phyloP scores from a whole-genome alignment of 164 flowering plant species.

The Nymphaea colorata region DNA sequence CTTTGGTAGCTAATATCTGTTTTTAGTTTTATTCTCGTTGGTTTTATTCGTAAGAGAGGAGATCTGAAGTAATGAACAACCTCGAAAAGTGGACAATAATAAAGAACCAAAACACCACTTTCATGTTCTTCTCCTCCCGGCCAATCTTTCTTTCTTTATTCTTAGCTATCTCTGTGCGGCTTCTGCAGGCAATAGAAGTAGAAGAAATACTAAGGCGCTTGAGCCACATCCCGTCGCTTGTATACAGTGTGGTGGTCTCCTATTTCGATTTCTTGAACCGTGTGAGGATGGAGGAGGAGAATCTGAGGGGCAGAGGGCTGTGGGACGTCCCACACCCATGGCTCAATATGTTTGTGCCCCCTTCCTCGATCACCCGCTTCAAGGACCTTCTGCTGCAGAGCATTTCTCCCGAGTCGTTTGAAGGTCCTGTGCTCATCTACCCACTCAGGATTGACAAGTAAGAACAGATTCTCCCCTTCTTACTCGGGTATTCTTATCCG shows the following conservation, averaged over 20 bases:
- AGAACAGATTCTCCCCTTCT: slow-evolving; percentile 2
- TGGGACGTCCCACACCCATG: slow-evolving; percentile 47
- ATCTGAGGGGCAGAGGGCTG: slow-evolving; percentile 17
- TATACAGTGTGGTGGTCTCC: slow-evolving; percentile 17
- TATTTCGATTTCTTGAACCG: slow-evolving; percentile 31
- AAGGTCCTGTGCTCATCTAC: slow-evolving; percentile 25
- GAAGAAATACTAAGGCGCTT: slow-evolving; percentile 16
- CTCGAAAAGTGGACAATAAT: no score
- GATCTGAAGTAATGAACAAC: no score
- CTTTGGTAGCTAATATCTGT: no score
- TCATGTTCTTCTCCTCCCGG: no score
- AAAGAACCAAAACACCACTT: no score
- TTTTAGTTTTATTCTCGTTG: no score
- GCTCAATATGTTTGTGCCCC: slow-evolving; percentile 35
- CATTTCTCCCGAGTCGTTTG: slow-evolving; percentile 18
- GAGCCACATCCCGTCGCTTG: slow-evolving; percentile 13
- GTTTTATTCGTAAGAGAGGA: no score
- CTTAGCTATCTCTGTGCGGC: no score
- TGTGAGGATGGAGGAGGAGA: slow-evolving; percentile 22
- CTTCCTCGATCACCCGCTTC: slow-evolving; percentile 18
- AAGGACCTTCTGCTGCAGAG: slow-evolving; percentile 18
- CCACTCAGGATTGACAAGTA: slow-evolving; percentile 28
- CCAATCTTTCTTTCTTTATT: no score
- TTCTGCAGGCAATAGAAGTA: slow-evolving; percentile 3
- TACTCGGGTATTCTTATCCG: not conserved